phyloP scores from a whole-genome alignment of 306 rosid species.

The Morella rubra region DNA sequence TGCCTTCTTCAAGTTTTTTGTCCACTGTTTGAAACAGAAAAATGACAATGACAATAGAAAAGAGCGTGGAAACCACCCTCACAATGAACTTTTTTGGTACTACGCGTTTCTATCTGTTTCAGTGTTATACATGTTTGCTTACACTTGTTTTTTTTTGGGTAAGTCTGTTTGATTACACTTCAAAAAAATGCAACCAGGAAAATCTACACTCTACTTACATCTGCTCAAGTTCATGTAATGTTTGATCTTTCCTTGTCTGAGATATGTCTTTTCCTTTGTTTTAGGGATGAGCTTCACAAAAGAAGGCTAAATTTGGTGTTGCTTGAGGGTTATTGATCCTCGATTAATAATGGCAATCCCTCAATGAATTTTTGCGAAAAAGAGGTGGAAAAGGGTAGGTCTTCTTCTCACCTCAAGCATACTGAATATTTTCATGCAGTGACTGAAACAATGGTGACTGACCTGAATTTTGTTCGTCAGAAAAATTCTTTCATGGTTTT shows the following conservation, averaged over 20 bases:
- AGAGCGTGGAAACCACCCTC: not conserved
- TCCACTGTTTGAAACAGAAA: too few relatives aligned
- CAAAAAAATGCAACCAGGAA: not conserved
- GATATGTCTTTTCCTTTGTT: not conserved
- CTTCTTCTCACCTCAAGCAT: not conserved
- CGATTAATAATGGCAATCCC: not conserved
- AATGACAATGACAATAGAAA: not conserved
- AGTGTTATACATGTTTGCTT: not conserved
- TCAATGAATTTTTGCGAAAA: not conserved
- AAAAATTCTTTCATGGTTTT: not conserved
- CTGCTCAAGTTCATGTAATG: not conserved
- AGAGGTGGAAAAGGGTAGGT: not conserved
- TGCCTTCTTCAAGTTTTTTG: too few relatives aligned
- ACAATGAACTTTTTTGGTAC: not conserved
- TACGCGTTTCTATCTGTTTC: not conserved
- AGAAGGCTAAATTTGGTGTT: not conserved
- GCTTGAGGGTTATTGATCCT: not conserved
- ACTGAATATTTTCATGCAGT: not conserved
- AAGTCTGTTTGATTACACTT: not conserved
- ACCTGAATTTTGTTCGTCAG: not conserved
- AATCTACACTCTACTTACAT: not conserved
- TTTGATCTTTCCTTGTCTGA: not conserved
- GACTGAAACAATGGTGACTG: not conserved
- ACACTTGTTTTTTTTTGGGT: not conserved
- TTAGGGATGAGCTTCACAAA: not conserved